Base-by-base conservation (phyloP, 331 rosid genomes). In the Arachis monticola region DNA sequence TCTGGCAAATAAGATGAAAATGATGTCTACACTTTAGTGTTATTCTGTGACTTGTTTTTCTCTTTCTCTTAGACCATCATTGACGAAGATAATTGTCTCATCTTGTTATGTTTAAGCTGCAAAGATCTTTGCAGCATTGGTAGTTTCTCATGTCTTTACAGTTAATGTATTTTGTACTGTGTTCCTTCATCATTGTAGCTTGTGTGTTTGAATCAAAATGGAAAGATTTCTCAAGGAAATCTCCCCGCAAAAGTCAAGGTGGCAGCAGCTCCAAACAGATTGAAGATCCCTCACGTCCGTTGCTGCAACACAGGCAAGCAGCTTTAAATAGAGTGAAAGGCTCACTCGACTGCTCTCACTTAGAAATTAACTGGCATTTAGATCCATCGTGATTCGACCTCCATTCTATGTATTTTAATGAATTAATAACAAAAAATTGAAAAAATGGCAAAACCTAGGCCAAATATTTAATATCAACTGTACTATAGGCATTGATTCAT, bases 141-240 rank as follows among this genome's bases (percentile, higher is more conserved):
- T 22, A 13, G 58, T 57, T 57, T 64, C 64, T 50, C 38, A 42
- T 48, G 44, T 27, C 45, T 30, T 48, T 42, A 44, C 9, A 10
- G 47, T 17, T 77, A 57, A 52, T 74, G 10, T 40, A 51, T 17
- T 46, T 55, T 51, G 30, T 60, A 38, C 27, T 13, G 35, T 78
- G 57, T 77, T 55, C 17, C 14, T 48, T 70, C 40, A 35, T 52
- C 4, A 14, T 31, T 80, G 84, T 73, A 93, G 98, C 92, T 50
- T 87, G 91, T 72, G 81, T 75, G 72, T 86, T 93, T 75, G 97
- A 93, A 88, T 87, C 93, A 66, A 93, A 88, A 82, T 93, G 98
- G 97, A 91, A 93, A 85, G 58, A 35, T 12, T 60, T 85, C 38
- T 83, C 93, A 7, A 83, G 90, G 77, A 85, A 76, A 81, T 64